Evolutionary conservation across 306 rosid genomes (phyloP), one percentile per base, ranked within the genome.

Genomic region (Dryas octopetala): DNA sequence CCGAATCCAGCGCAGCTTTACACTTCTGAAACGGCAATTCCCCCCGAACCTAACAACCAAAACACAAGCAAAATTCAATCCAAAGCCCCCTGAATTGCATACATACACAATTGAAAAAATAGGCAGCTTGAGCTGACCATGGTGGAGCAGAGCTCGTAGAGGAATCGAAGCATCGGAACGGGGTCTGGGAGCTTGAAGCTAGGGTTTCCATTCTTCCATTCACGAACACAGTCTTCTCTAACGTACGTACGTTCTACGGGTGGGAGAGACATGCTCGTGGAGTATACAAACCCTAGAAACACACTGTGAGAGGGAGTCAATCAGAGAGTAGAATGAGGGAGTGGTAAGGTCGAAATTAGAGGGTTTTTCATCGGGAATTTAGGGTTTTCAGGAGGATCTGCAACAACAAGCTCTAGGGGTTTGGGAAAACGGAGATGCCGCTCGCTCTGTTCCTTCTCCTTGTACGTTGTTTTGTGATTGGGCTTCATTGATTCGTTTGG

Each of bases 61-160:
- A 32, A 28, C 28, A 73, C 61, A 57, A 7, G 76, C 44, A 14
- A 62, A 78, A 66, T 54, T 38, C 63, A 75, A 66, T 32, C 11
- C 65, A 66, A 58, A 70, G 75, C 23, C 61, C 81, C 79, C 8
- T 65, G 62, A 71, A 53, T 41, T 55, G 5, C 54, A 23, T 28
- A 53, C 16, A 64, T 6, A 38, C 17, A 59, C 7, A 12, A 26
- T 0, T 13, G 43, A 4, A 51, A 17, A 13, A 9, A 8, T 5
- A 50, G 50, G 70, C 13, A 77, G 41, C 65, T 69, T 49, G 40
- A 73, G 75, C 88, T 64, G 62, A 95, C 98, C 97, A 90, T 80
- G 79, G 88, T 81, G 85, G 87, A 91, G 82, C 96, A 92, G 59
- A 95, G 98, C 91, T 95, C 98, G 81, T 83, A 95, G 86, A 95